These are phyloP conservation scores for Pyricularia pennisetigena DNA, from an alignment of 2,329 filamentous ascomycete species.

Conservation along the genomic window DNA sequence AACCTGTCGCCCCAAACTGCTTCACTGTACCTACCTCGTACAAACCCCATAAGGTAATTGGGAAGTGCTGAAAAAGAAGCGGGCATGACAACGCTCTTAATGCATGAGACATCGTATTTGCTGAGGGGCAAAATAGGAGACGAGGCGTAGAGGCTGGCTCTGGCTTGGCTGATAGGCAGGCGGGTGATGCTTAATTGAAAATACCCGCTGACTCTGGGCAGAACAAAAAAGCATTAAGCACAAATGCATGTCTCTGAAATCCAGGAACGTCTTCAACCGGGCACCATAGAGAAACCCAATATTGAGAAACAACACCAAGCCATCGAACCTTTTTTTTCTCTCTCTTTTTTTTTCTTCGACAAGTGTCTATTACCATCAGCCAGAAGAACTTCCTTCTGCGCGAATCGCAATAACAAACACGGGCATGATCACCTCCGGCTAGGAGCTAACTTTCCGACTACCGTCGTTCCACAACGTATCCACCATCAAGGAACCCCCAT, in stretches of 20 bases:
- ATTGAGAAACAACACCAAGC: not conserved
- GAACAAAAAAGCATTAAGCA: not conserved
- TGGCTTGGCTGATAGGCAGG: not conserved
- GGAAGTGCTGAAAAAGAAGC: not conserved
- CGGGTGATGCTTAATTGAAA: not conserved
- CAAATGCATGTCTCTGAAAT: not conserved
- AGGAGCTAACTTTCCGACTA: not conserved
- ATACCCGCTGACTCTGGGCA: too few species aligned
- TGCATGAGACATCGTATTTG: not conserved
- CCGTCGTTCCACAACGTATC: not conserved
- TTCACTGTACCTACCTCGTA: not conserved
- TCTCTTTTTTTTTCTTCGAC: too few species aligned
- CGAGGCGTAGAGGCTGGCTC: not conserved
- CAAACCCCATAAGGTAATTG: not conserved
- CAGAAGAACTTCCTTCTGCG: not conserved
- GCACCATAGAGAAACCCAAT: not conserved
- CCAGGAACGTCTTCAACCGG: not conserved
- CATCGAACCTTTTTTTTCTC: not conserved
- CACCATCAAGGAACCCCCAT: not conserved
- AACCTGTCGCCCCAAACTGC: too few species aligned
- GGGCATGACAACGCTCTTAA: not conserved
- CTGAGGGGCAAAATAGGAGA: not conserved
- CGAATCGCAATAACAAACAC: not conserved
- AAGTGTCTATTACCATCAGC: not conserved
- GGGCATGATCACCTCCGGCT: not conserved